Evolutionary conservation across 2,329 filamentous ascomycete genomes (phyloP), one percentile per base, ranked within the genome.

Genomic region (Ilyonectria robusta): DNA sequence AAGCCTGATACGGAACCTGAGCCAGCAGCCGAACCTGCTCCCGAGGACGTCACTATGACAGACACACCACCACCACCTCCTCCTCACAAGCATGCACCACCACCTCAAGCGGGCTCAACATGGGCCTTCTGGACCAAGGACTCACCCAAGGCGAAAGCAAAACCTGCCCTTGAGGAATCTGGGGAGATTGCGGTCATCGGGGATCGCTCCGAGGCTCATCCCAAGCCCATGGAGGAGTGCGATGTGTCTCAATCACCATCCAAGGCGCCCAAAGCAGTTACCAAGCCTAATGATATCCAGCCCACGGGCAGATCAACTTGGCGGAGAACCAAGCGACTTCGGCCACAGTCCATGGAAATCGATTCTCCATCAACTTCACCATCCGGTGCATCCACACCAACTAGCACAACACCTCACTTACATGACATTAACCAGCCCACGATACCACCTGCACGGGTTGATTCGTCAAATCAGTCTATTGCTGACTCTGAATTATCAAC

Each of bases 41-140:
- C 78, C 1, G 80, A 82, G 6, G 82, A 87, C 69, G 75, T 86
- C 71, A 73, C 81, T 69, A 78, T 84, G 81, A 63, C 83, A 53
- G 83, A 88, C 70, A 81, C 81, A 2, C 76, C 81, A 5, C 68
- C 78, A 7, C 62, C 77, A 7, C 60, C 77, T 15, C 75, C 77
- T 9, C 60, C 77, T 15, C 75, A 78, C 62, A 77, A 73, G 35
- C 68, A 80, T 62, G 74, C 76, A 9, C 74, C 81, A 2, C 75
- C 80, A n/a, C 85, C 85, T 6, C 82, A 86, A 17, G 83, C 84
- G 19, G 88, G 88, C 13, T 92, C 92, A 0, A 93, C 91, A 0
- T 95, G 93, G 93, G 93, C 91, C 0, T 95, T 95, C 71, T 95
- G 93, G 93, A 94, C 91, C 15, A 88, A 86, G 51, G 89, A 91